Conservation (phyloP, 2,329 filamentous ascomycete genomes). For the Colletotrichum simmondsii region DNA sequence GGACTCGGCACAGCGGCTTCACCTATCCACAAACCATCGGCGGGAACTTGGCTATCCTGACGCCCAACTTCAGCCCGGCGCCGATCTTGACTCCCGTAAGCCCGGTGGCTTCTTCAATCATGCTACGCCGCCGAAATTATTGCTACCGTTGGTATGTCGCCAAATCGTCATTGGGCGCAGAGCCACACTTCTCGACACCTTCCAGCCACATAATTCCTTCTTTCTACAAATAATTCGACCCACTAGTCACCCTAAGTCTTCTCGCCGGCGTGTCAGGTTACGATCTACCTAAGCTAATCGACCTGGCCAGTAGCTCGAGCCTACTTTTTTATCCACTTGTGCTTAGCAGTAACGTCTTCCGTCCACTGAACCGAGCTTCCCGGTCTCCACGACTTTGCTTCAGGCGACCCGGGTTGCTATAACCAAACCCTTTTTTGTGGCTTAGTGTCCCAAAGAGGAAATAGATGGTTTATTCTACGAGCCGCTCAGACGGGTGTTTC, state of each 20-base stretch:
- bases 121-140: background rate
- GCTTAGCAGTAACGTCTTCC: background rate
- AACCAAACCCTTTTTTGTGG: background rate
- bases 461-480: background rate
- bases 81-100: slow-evolving; percentile 8
- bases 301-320: slow-evolving; percentile 7
- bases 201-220: background rate
- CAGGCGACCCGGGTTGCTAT: background rate
- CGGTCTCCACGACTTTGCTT: slow-evolving; percentile 5
- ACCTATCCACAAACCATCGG: background rate
- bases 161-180: background rate
- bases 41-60: background rate
- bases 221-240: background rate
- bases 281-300: slow-evolving; percentile 6
- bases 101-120: background rate
- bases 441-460: slow-evolving; percentile 6
- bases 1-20: background rate
- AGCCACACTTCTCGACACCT: background rate
- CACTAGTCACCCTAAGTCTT: background rate
- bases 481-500: slow-evolving; percentile 19
- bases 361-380: background rate
- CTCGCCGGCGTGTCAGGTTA: slow-evolving; percentile 14
- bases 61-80: background rate
- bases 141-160: background rate
- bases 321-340: background rate